Conservation (phyloP, 208 protist species). For the Leishmania arabica region DNA sequence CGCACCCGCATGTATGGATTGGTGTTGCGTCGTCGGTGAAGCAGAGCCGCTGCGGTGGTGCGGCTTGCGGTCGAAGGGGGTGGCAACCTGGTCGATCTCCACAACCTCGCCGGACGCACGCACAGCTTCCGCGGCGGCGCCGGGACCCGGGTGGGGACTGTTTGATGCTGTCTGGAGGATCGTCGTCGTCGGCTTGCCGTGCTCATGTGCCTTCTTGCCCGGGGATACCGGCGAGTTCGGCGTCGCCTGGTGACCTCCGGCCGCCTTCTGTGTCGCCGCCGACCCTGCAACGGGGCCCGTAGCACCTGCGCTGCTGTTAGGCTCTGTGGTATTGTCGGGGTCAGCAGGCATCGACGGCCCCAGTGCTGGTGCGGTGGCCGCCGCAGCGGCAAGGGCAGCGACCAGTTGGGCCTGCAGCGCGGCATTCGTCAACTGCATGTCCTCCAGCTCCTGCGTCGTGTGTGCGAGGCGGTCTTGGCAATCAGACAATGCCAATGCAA, state of each 20-base stretch:
- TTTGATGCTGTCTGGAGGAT: neutral
- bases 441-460: slow-evolving; percentile 7
- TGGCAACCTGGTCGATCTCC: neutral
- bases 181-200: neutral
- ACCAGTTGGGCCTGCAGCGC: slow-evolving; percentile 21
- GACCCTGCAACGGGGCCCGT: neutral
- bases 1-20: neutral
- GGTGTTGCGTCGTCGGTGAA: neutral
- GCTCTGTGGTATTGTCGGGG: neutral
- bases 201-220: neutral
- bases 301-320: neutral
- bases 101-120: neutral
- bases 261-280: neutral
- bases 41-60: neutral
- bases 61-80: neutral
- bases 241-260: neutral
- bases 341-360: neutral
- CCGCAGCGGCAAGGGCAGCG: slow-evolving; percentile 7
- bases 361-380: neutral
- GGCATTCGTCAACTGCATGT: slow-evolving; percentile 19
- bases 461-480: slow-evolving; percentile 3
- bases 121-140: neutral
- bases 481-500: slow-evolving; percentile 3
- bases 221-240: neutral
- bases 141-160: neutral